A percentile compares a stretch with the other conserved stretches of the same genome.
These are phyloP conservation scores for Hapsidospora chrysogenum DNA, from an alignment of 495 filamentous ascomycete genomes.

Conservation along the genomic window DNA sequence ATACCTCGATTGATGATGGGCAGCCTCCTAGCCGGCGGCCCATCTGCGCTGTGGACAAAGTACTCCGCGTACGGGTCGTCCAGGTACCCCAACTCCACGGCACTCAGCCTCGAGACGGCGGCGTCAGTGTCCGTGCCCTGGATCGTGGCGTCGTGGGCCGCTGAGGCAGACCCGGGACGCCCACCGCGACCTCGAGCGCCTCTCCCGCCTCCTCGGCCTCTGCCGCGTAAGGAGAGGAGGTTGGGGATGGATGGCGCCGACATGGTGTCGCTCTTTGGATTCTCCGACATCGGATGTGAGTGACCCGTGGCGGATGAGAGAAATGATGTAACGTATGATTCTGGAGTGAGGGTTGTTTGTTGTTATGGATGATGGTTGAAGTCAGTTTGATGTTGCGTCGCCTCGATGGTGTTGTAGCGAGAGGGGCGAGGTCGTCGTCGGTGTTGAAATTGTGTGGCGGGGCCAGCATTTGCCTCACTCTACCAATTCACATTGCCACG, in stretches of 20 bases:
- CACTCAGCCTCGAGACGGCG: conserved; percentile 71
- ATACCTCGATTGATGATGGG: conserved; percentile 90
- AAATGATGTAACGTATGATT: too few species aligned
- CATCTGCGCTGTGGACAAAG: conserved; percentile 34
- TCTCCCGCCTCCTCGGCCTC: conserved; percentile 27
- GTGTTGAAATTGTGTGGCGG: too few species aligned
- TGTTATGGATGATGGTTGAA: too few species aligned
- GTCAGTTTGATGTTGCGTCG: too few species aligned
- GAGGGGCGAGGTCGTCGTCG: too few species aligned
- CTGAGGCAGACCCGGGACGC: conserved; percentile 6
- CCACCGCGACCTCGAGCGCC: conserved; percentile 24
- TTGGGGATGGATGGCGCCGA: conserved; percentile 60
- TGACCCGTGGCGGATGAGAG: too few species aligned
- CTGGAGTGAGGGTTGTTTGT: too few species aligned
- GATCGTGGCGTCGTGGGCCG: conserved; percentile 36
- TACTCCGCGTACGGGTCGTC: conserved; percentile 58
- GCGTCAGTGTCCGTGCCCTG: conserved; percentile 90
- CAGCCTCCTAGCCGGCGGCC: conserved; percentile 34
- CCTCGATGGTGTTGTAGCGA: too few species aligned
- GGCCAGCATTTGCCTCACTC: too few species aligned
- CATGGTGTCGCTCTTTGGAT: too few species aligned
- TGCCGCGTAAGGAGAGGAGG: conserved; percentile 45
- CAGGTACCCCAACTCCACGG: conserved; percentile 75
- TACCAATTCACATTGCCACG: too few species aligned
- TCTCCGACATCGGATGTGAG: too few species aligned